Evolutionary conservation across 768 basidiomycete species (phyloP).

Genomic region (Tulasnella sp.): DNA sequence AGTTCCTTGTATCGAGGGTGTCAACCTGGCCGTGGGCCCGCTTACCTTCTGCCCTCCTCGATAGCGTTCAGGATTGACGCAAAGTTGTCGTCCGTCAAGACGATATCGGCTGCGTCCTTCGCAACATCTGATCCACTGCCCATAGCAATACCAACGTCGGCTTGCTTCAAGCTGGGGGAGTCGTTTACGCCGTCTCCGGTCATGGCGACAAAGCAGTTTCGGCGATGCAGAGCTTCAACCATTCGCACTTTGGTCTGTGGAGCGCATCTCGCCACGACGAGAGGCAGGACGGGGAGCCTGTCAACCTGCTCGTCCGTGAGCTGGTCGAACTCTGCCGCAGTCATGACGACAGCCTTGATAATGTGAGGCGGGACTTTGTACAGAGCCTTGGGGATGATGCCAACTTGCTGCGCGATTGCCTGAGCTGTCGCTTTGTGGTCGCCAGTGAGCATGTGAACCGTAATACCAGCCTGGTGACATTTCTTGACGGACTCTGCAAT

Average conservation of each 20-base stretch:
- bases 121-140: constrained; percentile 56
- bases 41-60: constrained; percentile 65
- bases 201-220: constrained; percentile 57
- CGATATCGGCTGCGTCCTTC: constrained; percentile 65
- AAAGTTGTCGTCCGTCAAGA: constrained; percentile 68
- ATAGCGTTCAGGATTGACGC: constrained; percentile 66
- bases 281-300: constrained; percentile 37
- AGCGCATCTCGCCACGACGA: constrained; percentile 59
- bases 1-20: no score
- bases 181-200: constrained; percentile 64
- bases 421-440: constrained; percentile 64
- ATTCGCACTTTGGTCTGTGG: constrained; percentile 64
- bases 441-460: constrained; percentile 45
- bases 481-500: constrained; percentile 45
- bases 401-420: constrained; percentile 66
- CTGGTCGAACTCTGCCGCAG: constrained; percentile 32
- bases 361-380: constrained; percentile 26
- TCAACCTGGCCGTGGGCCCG: no score
- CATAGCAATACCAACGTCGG: constrained; percentile 61
- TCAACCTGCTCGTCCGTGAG: constrained; percentile 34
- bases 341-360: constrained; percentile 28
- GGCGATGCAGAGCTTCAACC: constrained; percentile 56
- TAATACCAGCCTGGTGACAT: constrained; percentile 32
- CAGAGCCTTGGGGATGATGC: constrained; percentile 52
- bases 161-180: constrained; percentile 55